Evolutionary conservation across 345 rosid species (phyloP), one percentile per base, ranked within the genome.

Genomic region (Leavenworthia alabamica): DNA sequence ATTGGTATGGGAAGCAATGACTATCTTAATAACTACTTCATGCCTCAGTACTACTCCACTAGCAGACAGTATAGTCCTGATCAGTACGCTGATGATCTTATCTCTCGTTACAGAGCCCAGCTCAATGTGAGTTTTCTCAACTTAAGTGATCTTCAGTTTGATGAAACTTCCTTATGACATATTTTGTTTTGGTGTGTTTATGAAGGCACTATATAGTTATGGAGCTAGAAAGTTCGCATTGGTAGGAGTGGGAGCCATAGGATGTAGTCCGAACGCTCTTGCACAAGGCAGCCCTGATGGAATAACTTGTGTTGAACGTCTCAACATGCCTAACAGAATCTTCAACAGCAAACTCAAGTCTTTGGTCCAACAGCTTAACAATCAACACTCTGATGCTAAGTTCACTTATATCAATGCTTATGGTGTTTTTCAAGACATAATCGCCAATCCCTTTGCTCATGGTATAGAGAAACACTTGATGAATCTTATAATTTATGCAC

Each of bases 1-100:
- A 64, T 89, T 19, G 95, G 88, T 17, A 57, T 92, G 47, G 98
- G 98, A 11, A 92, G 95, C 80, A 92, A 92, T 65, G 98, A 92
- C 55, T 92, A 92, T 70, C 90, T 92, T 14, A 92, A 92, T 59
- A 92, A 92, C 68, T 92, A 92, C 60, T 92, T 89, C 84, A 83
- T 83, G 93, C 96, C 98, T 7, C 64, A 46, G 3, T 56, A 40
- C 49, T 92, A 92, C 79, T 20, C 85, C 16, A 64, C 79, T 14
- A 19, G 83, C 61, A 70, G 72, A 32, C 88, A 68, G 47, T 92
- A 50, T 67, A 79, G 75, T 2, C 83, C 93, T 0, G 83, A 82
- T 4, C 80, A 79, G 33, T 92, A 65, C 20, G 86, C 98, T 5
- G 71, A 77, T 31, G 71, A 64, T 53, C 96, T 92, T 39, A 78